Evolutionary conservation across 805 yeast species (phyloP).

Genomic region (Ogataea degrootiae): DNA sequence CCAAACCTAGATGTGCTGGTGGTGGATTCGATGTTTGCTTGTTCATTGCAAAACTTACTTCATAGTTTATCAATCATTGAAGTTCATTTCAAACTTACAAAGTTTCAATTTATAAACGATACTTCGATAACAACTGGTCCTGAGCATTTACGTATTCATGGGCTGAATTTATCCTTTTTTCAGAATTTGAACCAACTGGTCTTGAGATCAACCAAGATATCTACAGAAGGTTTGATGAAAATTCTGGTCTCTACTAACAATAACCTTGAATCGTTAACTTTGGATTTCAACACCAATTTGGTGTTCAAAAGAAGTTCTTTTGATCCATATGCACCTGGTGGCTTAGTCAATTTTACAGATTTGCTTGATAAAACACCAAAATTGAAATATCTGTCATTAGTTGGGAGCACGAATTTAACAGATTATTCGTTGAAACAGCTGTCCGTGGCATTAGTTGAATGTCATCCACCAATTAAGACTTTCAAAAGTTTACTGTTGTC

Average conservation of each 20-base stretch:
- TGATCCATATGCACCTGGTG: conserved; percentile 6
- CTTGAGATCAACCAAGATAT: neutral
- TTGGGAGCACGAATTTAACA: conserved; percentile 15
- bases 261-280: conserved; percentile 5
- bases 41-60: too few relatives aligned
- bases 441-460: conserved; percentile 5
- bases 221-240: conserved; percentile 9
- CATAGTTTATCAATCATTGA: too few relatives aligned
- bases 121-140: too few relatives aligned
- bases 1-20: too few relatives aligned
- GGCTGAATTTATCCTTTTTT: neutral
- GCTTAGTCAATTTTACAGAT: conserved; percentile 8
- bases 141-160: too few relatives aligned
- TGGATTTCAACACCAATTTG: conserved; percentile 6
- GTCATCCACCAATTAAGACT: conserved; percentile 1
- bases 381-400: conserved; percentile 11
- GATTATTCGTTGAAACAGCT: conserved; percentile 17
- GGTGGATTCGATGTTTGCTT: too few relatives aligned
- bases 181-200: neutral
- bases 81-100: too few relatives aligned
- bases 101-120: neutral
- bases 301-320: conserved; percentile 15
- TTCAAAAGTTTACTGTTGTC: conserved; percentile 16
- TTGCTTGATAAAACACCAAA: conserved; percentile 11
- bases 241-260: conserved; percentile 8